phyloP scores from a whole-genome alignment of 805 yeast genomes.

The Pichia phayaonensis region DNA sequence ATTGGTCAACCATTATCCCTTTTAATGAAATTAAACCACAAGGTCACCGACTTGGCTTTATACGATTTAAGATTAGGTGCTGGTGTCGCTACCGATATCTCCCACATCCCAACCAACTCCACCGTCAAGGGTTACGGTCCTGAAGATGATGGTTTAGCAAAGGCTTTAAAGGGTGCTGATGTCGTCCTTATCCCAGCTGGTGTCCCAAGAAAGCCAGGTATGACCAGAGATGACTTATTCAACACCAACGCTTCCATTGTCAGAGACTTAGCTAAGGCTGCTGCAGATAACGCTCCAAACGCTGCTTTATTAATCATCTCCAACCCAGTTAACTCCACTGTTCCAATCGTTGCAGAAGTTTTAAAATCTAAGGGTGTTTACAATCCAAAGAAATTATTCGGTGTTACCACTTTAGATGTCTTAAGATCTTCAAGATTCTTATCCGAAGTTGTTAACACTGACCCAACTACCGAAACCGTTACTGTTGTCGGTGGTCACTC shows the following conservation, averaged over 20 bases:
- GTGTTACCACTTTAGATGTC: slow-evolving; percentile 92
- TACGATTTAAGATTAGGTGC: slow-evolving; percentile 90
- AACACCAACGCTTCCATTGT: slow-evolving; percentile 95
- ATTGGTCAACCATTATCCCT: slow-evolving; percentile 87
- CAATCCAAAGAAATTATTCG: slow-evolving; percentile 87
- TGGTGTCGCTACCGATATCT: slow-evolving; percentile 95
- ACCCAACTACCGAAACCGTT: slow-evolving; percentile 71
- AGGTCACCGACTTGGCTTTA: slow-evolving; percentile 77
- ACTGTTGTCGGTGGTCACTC: slow-evolving; percentile 97
- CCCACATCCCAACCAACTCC: slow-evolving; percentile 91
- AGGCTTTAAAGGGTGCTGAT: slow-evolving; percentile 72
- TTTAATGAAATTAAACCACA: slow-evolving; percentile 77
- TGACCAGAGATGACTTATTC: slow-evolving; percentile 97
- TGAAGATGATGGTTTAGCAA: slow-evolving; percentile 55
- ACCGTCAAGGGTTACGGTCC: slow-evolving; percentile 83
- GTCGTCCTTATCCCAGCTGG: slow-evolving; percentile 94
- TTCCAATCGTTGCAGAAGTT: slow-evolving; percentile 92
- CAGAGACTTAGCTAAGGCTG: slow-evolving; percentile 81
- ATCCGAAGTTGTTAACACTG: slow-evolving; percentile 56
- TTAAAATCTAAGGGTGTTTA: slow-evolving; percentile 77
- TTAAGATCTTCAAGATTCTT: slow-evolving; percentile 85
- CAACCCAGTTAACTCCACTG: slow-evolving; percentile 96
- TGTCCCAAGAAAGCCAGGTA: slow-evolving; percentile 98
- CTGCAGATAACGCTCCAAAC: slow-evolving; percentile 75
- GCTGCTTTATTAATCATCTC: slow-evolving; percentile 80